Conservation (phyloP, 495 filamentous ascomycete species). For the Trichoderma asperelloides region DNA sequence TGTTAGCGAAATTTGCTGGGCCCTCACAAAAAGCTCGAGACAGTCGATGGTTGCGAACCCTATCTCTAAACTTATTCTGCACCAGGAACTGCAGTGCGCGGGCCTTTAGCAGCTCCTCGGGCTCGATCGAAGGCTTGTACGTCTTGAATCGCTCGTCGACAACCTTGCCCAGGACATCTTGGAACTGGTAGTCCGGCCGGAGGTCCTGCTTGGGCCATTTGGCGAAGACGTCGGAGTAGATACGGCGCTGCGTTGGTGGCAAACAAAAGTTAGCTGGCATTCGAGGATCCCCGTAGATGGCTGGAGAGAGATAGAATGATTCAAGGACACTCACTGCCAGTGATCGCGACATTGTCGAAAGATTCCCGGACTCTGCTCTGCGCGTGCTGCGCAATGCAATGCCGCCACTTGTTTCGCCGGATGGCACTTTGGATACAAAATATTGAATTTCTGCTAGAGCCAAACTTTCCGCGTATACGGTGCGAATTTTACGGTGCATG, state of each 20-base stretch:
- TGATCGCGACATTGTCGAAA: constrained; percentile 3
- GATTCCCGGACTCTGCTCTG: neutral
- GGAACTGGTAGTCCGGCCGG: constrained; percentile 69
- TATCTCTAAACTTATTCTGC: constrained; percentile 60
- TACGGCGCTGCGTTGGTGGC: constrained; percentile 1
- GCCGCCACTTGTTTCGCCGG: neutral
- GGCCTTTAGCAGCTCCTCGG: constrained; percentile 42
- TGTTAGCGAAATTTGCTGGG: neutral
- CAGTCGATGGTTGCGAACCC: constrained; percentile 26
- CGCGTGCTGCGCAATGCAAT: constrained; percentile 2
- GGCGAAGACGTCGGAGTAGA: constrained; percentile 53
- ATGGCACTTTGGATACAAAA: neutral
- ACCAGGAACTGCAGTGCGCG: constrained; percentile 70
- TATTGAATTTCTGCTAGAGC: constrained; percentile 2
- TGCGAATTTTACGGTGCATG: neutral
- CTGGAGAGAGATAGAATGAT: neutral
- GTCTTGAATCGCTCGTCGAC: constrained; percentile 49
- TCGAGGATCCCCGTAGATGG: neutral
- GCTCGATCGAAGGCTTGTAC: constrained; percentile 19
- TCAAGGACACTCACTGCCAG: neutral
- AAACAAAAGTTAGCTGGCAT: neutral
- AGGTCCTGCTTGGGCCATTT: constrained; percentile 74
- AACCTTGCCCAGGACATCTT: constrained; percentile 55
- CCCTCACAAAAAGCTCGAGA: neutral
- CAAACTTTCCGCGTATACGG: neutral